Evolutionary conservation across 306 rosid genomes (phyloP).

Genomic region (Myrica gale): DNA sequence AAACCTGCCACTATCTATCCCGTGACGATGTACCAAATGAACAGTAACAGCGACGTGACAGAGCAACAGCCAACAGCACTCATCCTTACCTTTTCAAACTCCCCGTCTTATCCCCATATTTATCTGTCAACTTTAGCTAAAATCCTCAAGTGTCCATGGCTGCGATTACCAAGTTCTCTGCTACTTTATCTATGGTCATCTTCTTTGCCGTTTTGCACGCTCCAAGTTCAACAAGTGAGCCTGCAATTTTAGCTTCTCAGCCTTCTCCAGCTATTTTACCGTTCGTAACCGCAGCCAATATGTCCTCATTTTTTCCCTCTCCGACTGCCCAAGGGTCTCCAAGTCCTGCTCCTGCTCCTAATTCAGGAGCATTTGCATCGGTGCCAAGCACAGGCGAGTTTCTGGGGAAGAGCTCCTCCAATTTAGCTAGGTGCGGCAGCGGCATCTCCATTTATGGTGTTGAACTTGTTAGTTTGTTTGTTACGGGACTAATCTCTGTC

Average conservation of each 20-base stretch:
- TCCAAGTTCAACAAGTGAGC: slow-evolving; percentile 37
- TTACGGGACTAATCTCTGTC: slow-evolving; percentile 11
- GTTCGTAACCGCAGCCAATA: slow-evolving; percentile 44
- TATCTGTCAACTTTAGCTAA: slow-evolving; percentile 18
- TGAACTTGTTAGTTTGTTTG: slow-evolving; percentile 30
- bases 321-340: slow-evolving; percentile 34
- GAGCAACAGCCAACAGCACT: neutral
- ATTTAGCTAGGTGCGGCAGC: slow-evolving; percentile 26
- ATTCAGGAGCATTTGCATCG: slow-evolving; percentile 33
- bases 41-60: neutral
- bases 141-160: slow-evolving; percentile 43
- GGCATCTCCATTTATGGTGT: slow-evolving; percentile 29
- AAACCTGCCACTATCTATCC: slow-evolving; percentile 27
- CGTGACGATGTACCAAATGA: slow-evolving; percentile 47
- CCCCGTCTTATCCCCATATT: neutral
- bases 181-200: slow-evolving; percentile 17
- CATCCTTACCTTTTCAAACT: slow-evolving; percentile 1
- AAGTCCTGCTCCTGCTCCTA: slow-evolving; percentile 29
- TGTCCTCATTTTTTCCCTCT: slow-evolving; percentile 64
- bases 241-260: slow-evolving; percentile 55
- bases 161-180: slow-evolving; percentile 26
- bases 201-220: slow-evolving; percentile 4
- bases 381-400: slow-evolving; percentile 57
- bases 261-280: slow-evolving; percentile 58
- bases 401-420: slow-evolving; percentile 50